Evolutionary conservation across 73 alveolate species (phyloP).

Genomic region (Uronychia binucleata): DNA sequence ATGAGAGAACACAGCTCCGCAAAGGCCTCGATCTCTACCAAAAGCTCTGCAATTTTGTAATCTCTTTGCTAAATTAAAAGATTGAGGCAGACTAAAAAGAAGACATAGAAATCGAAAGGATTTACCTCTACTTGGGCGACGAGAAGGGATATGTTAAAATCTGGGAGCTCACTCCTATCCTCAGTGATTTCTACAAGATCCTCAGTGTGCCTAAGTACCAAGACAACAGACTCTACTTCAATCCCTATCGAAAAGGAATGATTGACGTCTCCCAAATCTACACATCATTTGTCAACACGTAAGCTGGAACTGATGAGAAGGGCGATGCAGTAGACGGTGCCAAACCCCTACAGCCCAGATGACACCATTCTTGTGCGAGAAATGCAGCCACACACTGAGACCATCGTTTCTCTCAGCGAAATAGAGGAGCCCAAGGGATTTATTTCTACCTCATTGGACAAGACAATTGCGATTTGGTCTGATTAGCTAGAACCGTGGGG

Average conservation of each 20-base stretch:
- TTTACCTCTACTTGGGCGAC: conserved; percentile 31
- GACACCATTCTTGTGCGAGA: conserved; percentile 33
- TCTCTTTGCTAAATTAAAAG: not conserved
- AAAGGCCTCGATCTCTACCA: not conserved
- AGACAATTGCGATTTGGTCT: conserved; percentile 35
- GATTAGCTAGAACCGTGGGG: conserved; percentile 27
- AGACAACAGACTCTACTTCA: not conserved
- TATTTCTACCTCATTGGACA: conserved; percentile 47
- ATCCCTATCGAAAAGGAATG: conserved; percentile 54
- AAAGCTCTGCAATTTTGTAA: not conserved
- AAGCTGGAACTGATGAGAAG: too few relatives aligned
- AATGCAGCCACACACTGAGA: conserved; percentile 51
- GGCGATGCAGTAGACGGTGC: too few relatives aligned
- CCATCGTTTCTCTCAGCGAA: conserved; percentile 9
- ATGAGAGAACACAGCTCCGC: not conserved
- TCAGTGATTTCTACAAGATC: not conserved
- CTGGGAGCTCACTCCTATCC: conserved; percentile 41
- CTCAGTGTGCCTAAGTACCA: not conserved
- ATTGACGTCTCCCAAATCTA: conserved; percentile 56
- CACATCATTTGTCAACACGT: conserved; percentile 9
- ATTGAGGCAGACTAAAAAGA: not conserved
- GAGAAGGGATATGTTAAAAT: conserved; percentile 43
- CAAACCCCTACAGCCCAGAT: conserved; percentile 22
- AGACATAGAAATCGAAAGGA: conserved; percentile 13
- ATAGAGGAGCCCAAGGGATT: conserved; percentile 51